phyloP scores from a whole-genome alignment of 1,139 yeast species.

The Geotrichum restrictum region DNA sequence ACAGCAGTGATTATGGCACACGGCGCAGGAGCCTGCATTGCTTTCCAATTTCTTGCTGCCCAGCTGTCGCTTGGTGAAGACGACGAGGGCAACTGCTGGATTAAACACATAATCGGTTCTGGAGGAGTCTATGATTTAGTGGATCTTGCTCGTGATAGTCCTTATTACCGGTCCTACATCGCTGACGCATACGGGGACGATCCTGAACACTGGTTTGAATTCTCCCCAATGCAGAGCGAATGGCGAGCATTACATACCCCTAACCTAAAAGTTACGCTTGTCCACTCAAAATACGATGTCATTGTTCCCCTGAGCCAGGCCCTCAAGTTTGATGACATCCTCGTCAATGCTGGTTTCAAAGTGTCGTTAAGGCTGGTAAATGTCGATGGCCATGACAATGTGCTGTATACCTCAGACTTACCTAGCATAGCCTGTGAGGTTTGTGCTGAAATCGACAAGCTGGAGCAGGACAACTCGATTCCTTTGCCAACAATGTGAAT shows the following conservation, averaged over 20 bases:
- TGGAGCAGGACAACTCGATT: slow-evolving; percentile 15
- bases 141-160: slow-evolving; percentile 44
- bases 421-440: slow-evolving; percentile 22
- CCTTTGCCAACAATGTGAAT: slow-evolving; percentile 5
- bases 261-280: slow-evolving; percentile 22
- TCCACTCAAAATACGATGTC: slow-evolving; percentile 24
- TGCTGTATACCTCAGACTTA: slow-evolving; percentile 24
- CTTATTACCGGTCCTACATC: slow-evolving; percentile 44
- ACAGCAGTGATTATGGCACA: slow-evolving; percentile 55
- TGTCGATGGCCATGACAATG: slow-evolving; percentile 25
- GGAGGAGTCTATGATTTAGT: slow-evolving; percentile 50
- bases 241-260: slow-evolving; percentile 23
- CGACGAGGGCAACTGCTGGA: slow-evolving; percentile 15
- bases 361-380: slow-evolving; percentile 22
- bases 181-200: slow-evolving; percentile 42
- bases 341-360: slow-evolving; percentile 22
- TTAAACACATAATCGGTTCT: slow-evolving; percentile 36
- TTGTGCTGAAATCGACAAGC: slow-evolving; percentile 22
- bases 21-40: slow-evolving; percentile 72
- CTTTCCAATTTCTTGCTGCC: slow-evolving; percentile 44
- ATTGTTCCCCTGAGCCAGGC: slow-evolving; percentile 25
- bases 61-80: slow-evolving; percentile 34
- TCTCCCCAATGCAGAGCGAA: slow-evolving; percentile 25
- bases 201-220: slow-evolving; percentile 31
- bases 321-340: slow-evolving; percentile 23